Evolutionary conservation across 352 stramenopile species (phyloP), one percentile per base, ranked within the genome.

Genomic region (Phytophthora sp.): DNA sequence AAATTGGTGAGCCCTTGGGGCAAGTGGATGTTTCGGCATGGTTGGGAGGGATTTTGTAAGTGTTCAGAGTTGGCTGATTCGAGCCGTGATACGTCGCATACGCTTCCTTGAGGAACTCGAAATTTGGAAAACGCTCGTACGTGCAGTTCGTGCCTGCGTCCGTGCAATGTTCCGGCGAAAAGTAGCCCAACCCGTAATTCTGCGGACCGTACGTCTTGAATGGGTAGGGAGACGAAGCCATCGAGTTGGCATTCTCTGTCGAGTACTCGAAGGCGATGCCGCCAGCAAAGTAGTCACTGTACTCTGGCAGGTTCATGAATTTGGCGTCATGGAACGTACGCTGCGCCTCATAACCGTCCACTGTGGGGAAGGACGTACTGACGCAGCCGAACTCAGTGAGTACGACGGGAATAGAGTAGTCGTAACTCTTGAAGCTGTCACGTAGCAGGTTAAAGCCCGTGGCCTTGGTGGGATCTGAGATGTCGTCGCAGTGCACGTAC

Each of bases 131-230:
- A 16, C 64, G 76, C 39, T 78, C 51, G 35, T 76, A 96, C 11
- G 58, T 46, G 71, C 88, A 95, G 18, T 71, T 45, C 8, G 59
- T 63, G 8, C 69, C 66, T 36, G 38, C 42, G 13, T 78, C 71
- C 31, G 90, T 77, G 57, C 88, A 96, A 44, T 86, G 71, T 31
- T 82, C 72, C 1, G 85, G 86, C 16, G 63, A 60, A 13, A 93
- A 82, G 68, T 91, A 95, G 8, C 86, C 88, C 38, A 95, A 61
- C 1, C 86, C 86, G 57, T 94, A 94, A 57, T 94, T 92, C 57
- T 90, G 73, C 8, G 76, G 69, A 0, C 82, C 84, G 41, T 77
- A 89, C 29, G 63, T 74, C 27, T 53, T 84, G 71, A 93, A 95
- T 41, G 86, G 86, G 64, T 84, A 95, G 38, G 75, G 21, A 2